Evolutionary conservation across 176 grass and related monocot species (phyloP), one percentile per base, ranked within the genome.

Genomic region (Triticum monococcum): DNA sequence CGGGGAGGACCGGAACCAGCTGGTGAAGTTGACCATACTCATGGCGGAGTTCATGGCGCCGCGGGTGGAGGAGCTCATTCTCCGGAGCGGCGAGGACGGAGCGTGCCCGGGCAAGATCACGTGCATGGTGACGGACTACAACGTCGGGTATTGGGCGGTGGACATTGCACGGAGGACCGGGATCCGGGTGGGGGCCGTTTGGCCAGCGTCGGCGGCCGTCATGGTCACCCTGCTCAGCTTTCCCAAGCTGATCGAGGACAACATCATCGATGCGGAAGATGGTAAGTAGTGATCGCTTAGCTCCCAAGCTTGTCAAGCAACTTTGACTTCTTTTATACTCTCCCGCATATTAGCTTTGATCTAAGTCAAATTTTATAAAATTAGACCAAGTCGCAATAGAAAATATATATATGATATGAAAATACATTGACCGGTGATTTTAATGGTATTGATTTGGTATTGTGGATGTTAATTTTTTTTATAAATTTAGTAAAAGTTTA

Each of bases 51-150:
- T 23, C 85, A 93, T 93, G 85, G 87, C 83, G 16, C 32, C 45
- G 33, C 22, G n/a, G 12, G 43, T 90, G 36, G 91, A 90, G 68
- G 68, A 87, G 8, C 75, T 90, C n/a, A 65, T 93, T 33, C 41
- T 33, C 24, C 38, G 63, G 48, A 90, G 40, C 28, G 68, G 80
- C 32, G 20, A 7, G 50, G 68, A 25, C 38, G 46, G 57, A 9
- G 4, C 13, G 46, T 50, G 46, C 46, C 46, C 46, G 4, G 73
- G 63, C 12, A 86, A 82, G 78, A 85, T 93, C 41, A 85, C 63
- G 2, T 93, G 87, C 73, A 36, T 92, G 79, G 86, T 92, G 16
- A 45, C 38, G 22, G 83, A 87, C 77, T 28, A 80, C 35, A 79
- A 66, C 79, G 67, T 89, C 84, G 79, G 75, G 20, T 14, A 12